Conservation (phyloP, 192 early-diverging fungal species). For the Martensiomyces pterosporus region DNA sequence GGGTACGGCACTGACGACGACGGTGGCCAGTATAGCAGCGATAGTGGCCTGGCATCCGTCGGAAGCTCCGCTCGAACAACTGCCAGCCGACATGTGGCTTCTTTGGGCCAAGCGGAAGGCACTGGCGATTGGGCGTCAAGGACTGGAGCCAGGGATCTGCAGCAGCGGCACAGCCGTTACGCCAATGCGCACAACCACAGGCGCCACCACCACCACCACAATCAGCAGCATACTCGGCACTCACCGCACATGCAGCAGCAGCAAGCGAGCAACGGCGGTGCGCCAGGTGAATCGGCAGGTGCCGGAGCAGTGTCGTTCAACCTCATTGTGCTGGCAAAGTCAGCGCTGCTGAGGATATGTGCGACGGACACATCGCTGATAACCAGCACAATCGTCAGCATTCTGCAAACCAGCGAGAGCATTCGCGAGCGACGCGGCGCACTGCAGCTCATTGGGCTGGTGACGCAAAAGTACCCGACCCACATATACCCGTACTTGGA, state of each 20-base stretch:
- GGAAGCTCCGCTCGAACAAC: no score
- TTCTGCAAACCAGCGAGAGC: slow-evolving; percentile 16
- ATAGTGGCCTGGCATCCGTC: background rate
- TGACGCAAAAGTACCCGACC: slow-evolving; percentile 26
- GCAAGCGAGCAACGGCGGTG: no score
- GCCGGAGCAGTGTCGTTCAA: slow-evolving; percentile 30
- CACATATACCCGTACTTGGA: slow-evolving; percentile 28
- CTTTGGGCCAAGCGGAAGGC: no score
- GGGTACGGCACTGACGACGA: slow-evolving; percentile 3
- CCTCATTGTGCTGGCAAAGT: slow-evolving; percentile 33
- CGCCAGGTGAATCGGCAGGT: no score
- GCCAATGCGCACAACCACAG: no score
- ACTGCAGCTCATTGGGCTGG: slow-evolving; percentile 39
- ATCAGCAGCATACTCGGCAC: no score
- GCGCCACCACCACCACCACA: no score
- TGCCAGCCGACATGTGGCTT: no score
- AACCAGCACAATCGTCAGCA: slow-evolving; percentile 9
- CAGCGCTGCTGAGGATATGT: slow-evolving; percentile 42
- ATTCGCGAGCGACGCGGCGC: slow-evolving; percentile 32
- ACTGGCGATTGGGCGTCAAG: no score
- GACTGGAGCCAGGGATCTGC: no score
- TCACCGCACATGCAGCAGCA: no score
- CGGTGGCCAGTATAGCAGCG: background rate
- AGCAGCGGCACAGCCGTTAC: no score
- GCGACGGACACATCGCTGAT: slow-evolving; percentile 26